Percentiles rank a stretch among this genome's conserved stretches.
phyloP scores from a whole-genome alignment of 768 basidiomycete species.

The Serendipita sp. region DNA sequence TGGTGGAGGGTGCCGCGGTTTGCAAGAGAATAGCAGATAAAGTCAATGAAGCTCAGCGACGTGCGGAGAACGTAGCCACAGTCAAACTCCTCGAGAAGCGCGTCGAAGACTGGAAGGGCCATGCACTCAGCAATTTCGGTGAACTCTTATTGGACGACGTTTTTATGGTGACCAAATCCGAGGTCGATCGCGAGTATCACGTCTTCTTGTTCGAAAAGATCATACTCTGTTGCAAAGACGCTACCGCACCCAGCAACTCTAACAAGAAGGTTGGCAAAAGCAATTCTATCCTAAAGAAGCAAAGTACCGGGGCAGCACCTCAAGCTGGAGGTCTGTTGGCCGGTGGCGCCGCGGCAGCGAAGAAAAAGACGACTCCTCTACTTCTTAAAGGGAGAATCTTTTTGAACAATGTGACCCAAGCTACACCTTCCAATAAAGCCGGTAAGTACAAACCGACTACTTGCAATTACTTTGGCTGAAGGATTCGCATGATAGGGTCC shows the following conservation, averaged over 20 bases:
- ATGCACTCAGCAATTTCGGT: constrained; percentile 87
- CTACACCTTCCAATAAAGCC: constrained; percentile 43
- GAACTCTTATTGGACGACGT: constrained; percentile 87
- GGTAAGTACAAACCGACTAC: constrained; percentile 28
- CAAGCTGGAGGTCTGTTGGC: constrained; percentile 27
- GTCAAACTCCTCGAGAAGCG: constrained; percentile 71
- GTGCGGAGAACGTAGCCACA: constrained; percentile 79
- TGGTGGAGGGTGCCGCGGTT: constrained; percentile 67
- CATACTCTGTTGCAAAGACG: constrained; percentile 96
- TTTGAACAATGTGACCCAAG: constrained; percentile 84
- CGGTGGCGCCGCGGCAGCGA: constrained; percentile 32
- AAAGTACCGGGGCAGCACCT: constrained; percentile 26
- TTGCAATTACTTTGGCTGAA: constrained; percentile 4
- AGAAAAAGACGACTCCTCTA: constrained; percentile 65
- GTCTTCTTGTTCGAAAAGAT: constrained; percentile 99
- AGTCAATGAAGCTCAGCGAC: constrained; percentile 89
- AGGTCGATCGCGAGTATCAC: constrained; percentile 93
- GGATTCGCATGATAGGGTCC: constrained; percentile 23
- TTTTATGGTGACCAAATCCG: constrained; percentile 89
- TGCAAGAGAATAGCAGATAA: constrained; percentile 87
- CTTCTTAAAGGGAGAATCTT: constrained; percentile 94
- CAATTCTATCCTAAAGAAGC: constrained; percentile 81
- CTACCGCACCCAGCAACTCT: constrained; percentile 37
- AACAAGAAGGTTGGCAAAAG: constrained; percentile 61
- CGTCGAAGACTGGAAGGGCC: constrained; percentile 98